Evolutionary conservation across 2,329 filamentous ascomycete genomes (phyloP), one percentile per base, ranked within the genome.

Genomic region (Tolypocladium amazonense): DNA sequence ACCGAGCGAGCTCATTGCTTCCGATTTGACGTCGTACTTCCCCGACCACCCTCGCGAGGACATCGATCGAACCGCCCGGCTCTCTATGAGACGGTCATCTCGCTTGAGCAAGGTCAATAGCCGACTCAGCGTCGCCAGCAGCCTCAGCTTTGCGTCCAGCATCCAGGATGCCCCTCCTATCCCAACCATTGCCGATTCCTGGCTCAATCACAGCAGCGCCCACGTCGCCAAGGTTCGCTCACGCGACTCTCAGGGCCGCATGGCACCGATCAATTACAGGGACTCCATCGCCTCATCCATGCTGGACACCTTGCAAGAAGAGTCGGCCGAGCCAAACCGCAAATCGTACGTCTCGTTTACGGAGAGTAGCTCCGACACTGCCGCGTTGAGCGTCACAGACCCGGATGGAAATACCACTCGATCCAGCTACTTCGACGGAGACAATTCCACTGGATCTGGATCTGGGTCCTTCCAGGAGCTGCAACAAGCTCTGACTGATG

Each of bases 1-100:
- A 23, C 94, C 94, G 1, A 97, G 93, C 76, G 94, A 99, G 77
- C 84, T 99, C 71, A 99, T 99, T 70, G 93, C 93, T 33, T 96
- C 94, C 27, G 94, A 99, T 71, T 79, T 99, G 61, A 94, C 91
- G 1, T 96, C 92, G 0, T 99, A 97, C 78, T 99, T 99, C 80
- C 94, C 94, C 0, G 92, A 96, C 69, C 93, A 97, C 68, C 87
- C 92, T 56, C 87, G 90, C 59, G 92, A 96, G 71, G 91, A 96
- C 67, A 97, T 99, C 70, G 94, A 97, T 73, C 89, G 92, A 66
- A 97, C 94, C 0, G 92, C 96, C 63, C 89, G 94, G 56, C 84
- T 97, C 74, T 97, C 93, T 0, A 88, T 97, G 73, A 85, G 93
- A 66, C 85, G 94, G 66, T 97, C 93, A 47, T 90, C 90, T 58